Percentiles rank a stretch among this genome's conserved stretches.
These are phyloP conservation scores for Hyaloperonospora brassicae DNA, from an alignment of 352 stramenopile genomes.

Conservation along the genomic window DNA sequence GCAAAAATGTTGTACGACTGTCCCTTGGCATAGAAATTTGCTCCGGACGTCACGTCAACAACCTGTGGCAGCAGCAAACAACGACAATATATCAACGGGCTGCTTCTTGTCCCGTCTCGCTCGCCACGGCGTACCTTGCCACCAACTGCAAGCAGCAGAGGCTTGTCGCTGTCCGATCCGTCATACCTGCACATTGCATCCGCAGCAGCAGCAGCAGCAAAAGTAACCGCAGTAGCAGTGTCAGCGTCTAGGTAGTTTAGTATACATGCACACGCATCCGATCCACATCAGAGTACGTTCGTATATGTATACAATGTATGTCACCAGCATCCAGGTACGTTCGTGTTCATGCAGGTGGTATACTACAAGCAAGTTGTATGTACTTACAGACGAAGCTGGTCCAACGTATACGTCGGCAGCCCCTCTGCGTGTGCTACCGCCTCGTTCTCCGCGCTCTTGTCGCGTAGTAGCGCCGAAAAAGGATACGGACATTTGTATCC, in stretches of 20 bases:
- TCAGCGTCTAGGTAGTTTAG: neutral
- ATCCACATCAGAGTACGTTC: too few species aligned
- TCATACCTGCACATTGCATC: conserved; percentile 46
- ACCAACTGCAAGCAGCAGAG: conserved; percentile 61
- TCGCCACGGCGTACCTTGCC: conserved; percentile 42
- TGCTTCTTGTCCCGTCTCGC: neutral
- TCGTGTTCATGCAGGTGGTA: too few species aligned
- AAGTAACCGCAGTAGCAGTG: too few species aligned
- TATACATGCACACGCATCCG: neutral
- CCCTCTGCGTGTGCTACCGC: conserved; percentile 23
- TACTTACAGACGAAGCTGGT: conserved; percentile 49
- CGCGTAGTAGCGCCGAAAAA: conserved; percentile 40
- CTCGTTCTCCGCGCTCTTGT: conserved; percentile 17
- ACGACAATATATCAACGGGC: conserved; percentile 6
- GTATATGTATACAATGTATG: conserved; percentile 3
- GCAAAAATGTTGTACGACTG: conserved; percentile 72
- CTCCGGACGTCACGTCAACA: conserved; percentile 59
- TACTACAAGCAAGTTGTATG: neutral
- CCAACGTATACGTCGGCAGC: conserved; percentile 46
- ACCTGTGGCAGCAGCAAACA: conserved; percentile 23
- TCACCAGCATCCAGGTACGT: too few species aligned
- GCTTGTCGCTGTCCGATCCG: conserved; percentile 48
- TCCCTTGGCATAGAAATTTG: conserved; percentile 69
- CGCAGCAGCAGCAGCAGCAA: neutral
- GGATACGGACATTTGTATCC: conserved; percentile 61